phyloP scores from a whole-genome alignment of 2,329 filamentous ascomycete species.

The Fusarium tupiense region DNA sequence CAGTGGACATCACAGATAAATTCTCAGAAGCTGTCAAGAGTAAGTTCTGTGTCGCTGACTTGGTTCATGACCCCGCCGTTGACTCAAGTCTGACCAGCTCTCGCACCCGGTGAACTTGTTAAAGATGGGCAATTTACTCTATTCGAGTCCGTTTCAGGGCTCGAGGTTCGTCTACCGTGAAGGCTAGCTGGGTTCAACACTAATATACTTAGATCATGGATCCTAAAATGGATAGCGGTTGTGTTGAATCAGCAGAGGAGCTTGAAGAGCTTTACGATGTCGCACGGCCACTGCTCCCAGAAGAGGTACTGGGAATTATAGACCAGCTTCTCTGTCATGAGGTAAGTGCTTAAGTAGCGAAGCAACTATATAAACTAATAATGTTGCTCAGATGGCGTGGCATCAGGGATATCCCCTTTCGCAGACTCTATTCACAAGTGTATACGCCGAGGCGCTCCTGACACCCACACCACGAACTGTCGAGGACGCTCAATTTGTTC shows the following conservation, averaged over 20 bases:
- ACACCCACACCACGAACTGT: slow-evolving; percentile 73
- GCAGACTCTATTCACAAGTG: slow-evolving; percentile 91
- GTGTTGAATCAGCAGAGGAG: slow-evolving; percentile 79
- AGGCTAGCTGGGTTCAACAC: not conserved
- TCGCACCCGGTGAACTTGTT: slow-evolving; percentile 83
- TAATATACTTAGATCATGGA: slow-evolving; percentile 86
- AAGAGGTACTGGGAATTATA: slow-evolving; percentile 91
- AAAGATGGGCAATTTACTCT: slow-evolving; percentile 96
- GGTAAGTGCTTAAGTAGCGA: slow-evolving; percentile 56
- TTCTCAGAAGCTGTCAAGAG: slow-evolving; percentile 64
- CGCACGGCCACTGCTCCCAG: slow-evolving; percentile 71
- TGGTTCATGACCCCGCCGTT: slow-evolving; percentile 17
- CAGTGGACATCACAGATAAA: slow-evolving; percentile 66
- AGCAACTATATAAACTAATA: not conserved
- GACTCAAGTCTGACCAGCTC: slow-evolving; percentile 60
- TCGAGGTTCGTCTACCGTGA: slow-evolving; percentile 65
- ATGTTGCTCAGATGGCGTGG: slow-evolving; percentile 81
- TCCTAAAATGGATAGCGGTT: slow-evolving; percentile 97
- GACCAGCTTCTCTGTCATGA: slow-evolving; percentile 92
- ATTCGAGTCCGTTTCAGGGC: slow-evolving; percentile 90
- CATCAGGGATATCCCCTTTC: slow-evolving; percentile 95
- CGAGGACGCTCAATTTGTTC: slow-evolving; percentile 71
- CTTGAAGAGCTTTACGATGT: slow-evolving; percentile 87
- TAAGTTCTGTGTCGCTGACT: slow-evolving; percentile 47
- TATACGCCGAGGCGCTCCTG: slow-evolving; percentile 87